phyloP scores from a whole-genome alignment of 169 alveolate genomes.

The Cyclospora cayetanensis region DNA sequence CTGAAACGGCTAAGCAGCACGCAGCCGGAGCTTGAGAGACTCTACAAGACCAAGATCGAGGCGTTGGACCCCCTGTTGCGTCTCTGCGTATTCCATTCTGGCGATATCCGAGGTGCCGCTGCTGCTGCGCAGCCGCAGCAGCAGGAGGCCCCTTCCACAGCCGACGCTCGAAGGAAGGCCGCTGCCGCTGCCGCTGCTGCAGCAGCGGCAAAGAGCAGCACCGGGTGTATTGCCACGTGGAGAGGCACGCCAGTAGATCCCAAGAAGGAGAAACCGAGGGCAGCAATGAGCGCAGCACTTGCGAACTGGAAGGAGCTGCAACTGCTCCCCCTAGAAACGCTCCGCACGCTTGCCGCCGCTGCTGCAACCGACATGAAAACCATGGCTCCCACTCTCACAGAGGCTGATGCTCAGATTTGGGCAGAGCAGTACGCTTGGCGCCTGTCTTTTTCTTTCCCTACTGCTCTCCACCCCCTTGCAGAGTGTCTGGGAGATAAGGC shows the following conservation, averaged over 20 bases:
- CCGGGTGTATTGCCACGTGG: background rate
- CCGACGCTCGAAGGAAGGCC: background rate
- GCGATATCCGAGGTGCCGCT: background rate
- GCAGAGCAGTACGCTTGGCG: background rate
- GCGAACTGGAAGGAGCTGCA: background rate
- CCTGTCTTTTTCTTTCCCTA: background rate
- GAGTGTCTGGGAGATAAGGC: too few species aligned
- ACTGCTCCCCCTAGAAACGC: background rate
- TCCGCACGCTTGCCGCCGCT: background rate
- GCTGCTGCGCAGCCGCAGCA: background rate
- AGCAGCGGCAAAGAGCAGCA: background rate
- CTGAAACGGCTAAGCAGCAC: conserved; percentile 7
- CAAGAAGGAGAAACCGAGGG: background rate
- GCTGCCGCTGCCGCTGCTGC: background rate
- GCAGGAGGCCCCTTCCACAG: background rate
- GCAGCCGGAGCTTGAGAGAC: background rate
- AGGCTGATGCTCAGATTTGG: conserved; percentile 3
- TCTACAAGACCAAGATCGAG: background rate
- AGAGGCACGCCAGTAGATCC: background rate
- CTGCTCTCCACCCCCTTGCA: background rate
- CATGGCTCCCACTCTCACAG: background rate
- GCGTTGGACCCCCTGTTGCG: conserved; percentile 7
- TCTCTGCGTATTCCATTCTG: conserved; percentile 41
- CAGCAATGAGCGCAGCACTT: background rate
- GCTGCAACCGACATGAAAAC: background rate